Percentiles rank a stretch among this genome's conserved stretches.
Evolutionary conservation across 345 rosid genomes (phyloP).

Genomic region (Cardamine resedifolia): DNA sequence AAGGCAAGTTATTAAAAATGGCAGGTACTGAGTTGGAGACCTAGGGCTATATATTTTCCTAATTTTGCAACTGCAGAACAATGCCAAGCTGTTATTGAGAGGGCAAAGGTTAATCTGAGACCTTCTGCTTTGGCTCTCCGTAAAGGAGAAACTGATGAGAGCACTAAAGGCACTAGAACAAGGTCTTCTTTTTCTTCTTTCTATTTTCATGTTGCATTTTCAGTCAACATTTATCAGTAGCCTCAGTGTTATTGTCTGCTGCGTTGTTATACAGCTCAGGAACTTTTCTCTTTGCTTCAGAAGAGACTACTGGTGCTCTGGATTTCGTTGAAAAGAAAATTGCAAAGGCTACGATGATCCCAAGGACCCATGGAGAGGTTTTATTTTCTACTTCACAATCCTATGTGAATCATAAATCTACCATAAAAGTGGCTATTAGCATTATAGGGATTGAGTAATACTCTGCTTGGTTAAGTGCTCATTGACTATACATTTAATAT

Average conservation of each 20-base stretch:
- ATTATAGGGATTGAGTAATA: neutral
- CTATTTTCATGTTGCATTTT: neutral
- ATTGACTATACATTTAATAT: neutral
- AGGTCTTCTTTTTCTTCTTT: conserved; percentile 41
- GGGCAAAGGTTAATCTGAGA: conserved; percentile 51
- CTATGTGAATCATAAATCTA: neutral
- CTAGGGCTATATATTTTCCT: conserved; percentile 73
- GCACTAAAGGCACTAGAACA: conserved; percentile 67
- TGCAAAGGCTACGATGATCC: conserved; percentile 72
- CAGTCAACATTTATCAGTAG: neutral
- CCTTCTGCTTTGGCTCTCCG: conserved; percentile 72
- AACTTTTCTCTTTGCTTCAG: conserved; percentile 67
- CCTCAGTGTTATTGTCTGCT: neutral
- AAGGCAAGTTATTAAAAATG: neutral
- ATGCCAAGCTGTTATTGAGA: conserved; percentile 51
- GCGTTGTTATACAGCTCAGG: conserved; percentile 64
- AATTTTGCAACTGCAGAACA: conserved; percentile 64
- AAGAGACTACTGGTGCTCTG: conserved; percentile 57
- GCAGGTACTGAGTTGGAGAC: conserved; percentile 77
- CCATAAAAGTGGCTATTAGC: neutral
- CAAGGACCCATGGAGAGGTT: conserved; percentile 75
- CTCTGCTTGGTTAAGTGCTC: neutral
- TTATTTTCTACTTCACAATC: conserved; percentile 4
- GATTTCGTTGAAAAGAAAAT: conserved; percentile 61
- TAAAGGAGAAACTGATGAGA: conserved; percentile 70